Percentiles rank a stretch among this genome's conserved stretches.
Conservation (phyloP, 768 basidiomycete genomes). For the Crassisporium funariophilum region DNA sequence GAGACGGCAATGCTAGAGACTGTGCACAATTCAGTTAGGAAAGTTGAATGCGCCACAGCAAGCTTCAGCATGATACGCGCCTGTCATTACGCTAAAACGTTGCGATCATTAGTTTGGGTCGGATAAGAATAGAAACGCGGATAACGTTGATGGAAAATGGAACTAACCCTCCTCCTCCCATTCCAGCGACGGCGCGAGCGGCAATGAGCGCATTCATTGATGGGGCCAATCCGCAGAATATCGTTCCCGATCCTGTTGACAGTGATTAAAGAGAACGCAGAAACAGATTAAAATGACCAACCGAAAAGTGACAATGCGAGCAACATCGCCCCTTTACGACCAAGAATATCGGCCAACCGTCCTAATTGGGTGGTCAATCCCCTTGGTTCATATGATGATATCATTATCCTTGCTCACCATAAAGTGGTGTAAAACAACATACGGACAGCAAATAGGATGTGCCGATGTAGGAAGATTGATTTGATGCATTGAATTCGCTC, state of each 20-base stretch:
- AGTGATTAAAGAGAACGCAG: slow-evolving; percentile 14
- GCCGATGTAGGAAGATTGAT: slow-evolving; percentile 84
- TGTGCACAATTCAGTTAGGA: slow-evolving; percentile 36
- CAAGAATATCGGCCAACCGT: slow-evolving; percentile 81
- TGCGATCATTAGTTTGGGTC: slow-evolving; percentile 24
- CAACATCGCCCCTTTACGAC: slow-evolving; percentile 86
- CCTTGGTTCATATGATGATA: slow-evolving; percentile 26
- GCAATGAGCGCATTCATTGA: slow-evolving; percentile 83
- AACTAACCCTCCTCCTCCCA: slow-evolving; percentile 88
- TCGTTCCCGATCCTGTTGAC: slow-evolving; percentile 71
- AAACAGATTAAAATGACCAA: slow-evolving; percentile 26
- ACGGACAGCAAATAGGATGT: slow-evolving; percentile 86
- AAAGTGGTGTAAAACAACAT: slow-evolving; percentile 89
- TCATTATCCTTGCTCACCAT: slow-evolving; percentile 52
- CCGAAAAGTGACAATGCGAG: slow-evolving; percentile 84
- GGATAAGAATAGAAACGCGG: slow-evolving; percentile 23
- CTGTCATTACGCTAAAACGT: slow-evolving; percentile 76
- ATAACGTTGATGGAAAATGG: slow-evolving; percentile 13
- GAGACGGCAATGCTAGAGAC: slow-evolving; percentile 84
- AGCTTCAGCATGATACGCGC: slow-evolving; percentile 38
- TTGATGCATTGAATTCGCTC: slow-evolving; percentile 78
- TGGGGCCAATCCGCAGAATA: slow-evolving; percentile 83
- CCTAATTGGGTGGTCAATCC: slow-evolving; percentile 45
- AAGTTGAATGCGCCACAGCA: slow-evolving; percentile 15
- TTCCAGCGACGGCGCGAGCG: slow-evolving; percentile 84